Conservation (phyloP, 805 yeast genomes). For the Wickerhamiella australiensis region DNA sequence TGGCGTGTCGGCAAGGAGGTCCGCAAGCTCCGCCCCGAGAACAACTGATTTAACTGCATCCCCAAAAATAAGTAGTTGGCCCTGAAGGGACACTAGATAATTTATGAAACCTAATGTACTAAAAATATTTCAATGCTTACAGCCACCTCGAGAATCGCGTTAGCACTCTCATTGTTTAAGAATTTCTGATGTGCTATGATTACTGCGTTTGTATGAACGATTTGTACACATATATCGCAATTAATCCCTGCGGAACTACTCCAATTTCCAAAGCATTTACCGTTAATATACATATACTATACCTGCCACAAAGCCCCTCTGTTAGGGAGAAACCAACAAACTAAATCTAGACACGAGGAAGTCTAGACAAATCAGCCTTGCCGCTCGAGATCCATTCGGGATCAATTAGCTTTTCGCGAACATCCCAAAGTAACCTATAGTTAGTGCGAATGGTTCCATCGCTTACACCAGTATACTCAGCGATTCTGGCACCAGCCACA, state of each 20-base stretch:
- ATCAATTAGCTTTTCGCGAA: conserved; percentile 59
- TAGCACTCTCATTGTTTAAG: no score
- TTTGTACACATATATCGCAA: no score
- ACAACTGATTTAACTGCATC: conserved; percentile 46
- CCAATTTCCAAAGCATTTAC: no score
- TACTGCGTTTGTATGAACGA: no score
- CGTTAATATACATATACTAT: no score
- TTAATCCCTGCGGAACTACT: no score
- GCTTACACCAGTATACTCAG: conserved; percentile 88
- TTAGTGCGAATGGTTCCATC: conserved; percentile 95
- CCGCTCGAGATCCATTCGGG: conserved; percentile 64
- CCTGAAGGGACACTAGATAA: conserved; percentile 10
- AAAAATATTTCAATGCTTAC: not conserved
- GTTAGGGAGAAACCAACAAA: no score
- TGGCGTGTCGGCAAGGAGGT: conserved; percentile 99
- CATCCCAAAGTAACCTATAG: conserved; percentile 69
- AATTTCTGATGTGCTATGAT: no score
- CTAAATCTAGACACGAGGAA: conserved; percentile 27
- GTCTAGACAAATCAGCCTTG: conserved; percentile 41
- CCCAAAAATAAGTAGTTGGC: not conserved
- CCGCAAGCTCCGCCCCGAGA: conserved; percentile 98
- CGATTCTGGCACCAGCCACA: conserved; percentile 64
- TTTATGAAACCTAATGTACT: conserved; percentile 1
- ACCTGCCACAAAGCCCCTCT: not conserved
- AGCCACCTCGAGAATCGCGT: no score